Evolutionary conservation across 176 grass and related monocot species (phyloP).

Genomic region (Urochloa ruziziensis): DNA sequence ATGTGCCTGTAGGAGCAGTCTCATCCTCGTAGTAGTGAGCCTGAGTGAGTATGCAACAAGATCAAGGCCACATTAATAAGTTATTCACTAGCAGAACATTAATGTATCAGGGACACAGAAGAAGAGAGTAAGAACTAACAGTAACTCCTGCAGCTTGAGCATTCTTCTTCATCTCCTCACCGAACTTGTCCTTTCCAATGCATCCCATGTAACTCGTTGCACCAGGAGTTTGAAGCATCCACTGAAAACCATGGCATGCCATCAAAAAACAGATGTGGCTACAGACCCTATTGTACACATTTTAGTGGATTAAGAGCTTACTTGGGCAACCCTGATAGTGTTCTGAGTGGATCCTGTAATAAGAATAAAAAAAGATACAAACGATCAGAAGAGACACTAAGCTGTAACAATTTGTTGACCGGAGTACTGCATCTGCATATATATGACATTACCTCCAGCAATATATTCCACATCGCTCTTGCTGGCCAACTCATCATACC

Average conservation of each 20-base stretch:
- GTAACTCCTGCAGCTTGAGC: conserved; percentile 72
- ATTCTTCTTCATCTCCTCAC: conserved; percentile 95
- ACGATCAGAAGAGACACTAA: conserved; percentile 14
- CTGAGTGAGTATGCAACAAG: conserved; percentile 32
- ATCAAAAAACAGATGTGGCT: conserved; percentile 24
- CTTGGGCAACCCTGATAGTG: conserved; percentile 96
- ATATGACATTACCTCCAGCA: conserved; percentile 75
- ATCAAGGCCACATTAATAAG: conserved; percentile 14
- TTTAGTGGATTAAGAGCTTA: conserved; percentile 34
- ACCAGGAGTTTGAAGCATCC: conserved; percentile 95
- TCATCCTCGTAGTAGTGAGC: conserved; percentile 92
- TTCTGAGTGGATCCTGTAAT: conserved; percentile 90
- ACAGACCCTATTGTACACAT: conserved; percentile 6
- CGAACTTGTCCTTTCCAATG: conserved; percentile 97
- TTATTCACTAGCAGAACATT: conserved; percentile 12
- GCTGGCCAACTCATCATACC: conserved; percentile 91
- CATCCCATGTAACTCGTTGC: conserved; percentile 95
- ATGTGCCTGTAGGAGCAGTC: conserved; percentile 79
- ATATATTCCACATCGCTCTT: conserved; percentile 89
- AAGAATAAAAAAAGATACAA: conserved; percentile 25
- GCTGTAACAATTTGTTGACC: background rate
- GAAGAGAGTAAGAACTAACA: conserved; percentile 49
- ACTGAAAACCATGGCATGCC: conserved; percentile 50
- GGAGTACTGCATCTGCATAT: background rate
- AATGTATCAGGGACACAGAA: background rate